Percentiles rank a stretch among this genome's conserved stretches.
These are phyloP conservation scores for Speleostelium caveatum DNA, from an alignment of 78 protist genomes.

Conservation along the genomic window DNA sequence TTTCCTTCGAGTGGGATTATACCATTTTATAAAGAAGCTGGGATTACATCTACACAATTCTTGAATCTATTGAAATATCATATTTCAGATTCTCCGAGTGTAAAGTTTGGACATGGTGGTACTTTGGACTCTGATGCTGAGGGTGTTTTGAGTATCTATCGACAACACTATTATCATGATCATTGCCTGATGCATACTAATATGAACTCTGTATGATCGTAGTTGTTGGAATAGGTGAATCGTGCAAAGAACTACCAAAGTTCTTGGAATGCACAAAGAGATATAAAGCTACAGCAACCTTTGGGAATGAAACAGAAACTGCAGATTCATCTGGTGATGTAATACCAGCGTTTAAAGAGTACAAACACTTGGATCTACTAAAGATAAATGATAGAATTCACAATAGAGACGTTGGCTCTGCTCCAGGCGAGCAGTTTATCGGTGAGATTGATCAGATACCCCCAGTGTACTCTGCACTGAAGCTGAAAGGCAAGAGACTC, in stretches of 20 bases:
- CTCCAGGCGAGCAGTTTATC: not conserved
- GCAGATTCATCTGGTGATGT: constrained; percentile 17
- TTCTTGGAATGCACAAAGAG: not conserved
- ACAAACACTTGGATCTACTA: not conserved
- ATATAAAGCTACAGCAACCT: constrained; percentile 1
- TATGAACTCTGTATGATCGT: not conserved
- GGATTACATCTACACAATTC: not conserved
- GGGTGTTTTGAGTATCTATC: not conserved
- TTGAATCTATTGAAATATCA: not conserved
- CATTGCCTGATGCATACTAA: not conserved
- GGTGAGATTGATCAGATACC: constrained; percentile 29
- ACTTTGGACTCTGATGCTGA: constrained; percentile 30
- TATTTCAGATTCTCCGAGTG: not conserved
- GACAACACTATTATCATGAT: not conserved
- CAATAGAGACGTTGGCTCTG: not conserved
- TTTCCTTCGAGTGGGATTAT: not conserved
- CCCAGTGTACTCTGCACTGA: constrained; percentile 30
- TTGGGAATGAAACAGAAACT: constrained; percentile 46
- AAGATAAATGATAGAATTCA: not conserved
- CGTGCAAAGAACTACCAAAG: constrained; percentile 4
- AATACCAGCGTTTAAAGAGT: not conserved
- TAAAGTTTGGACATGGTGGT: constrained; percentile 54
- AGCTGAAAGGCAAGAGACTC: not conserved
- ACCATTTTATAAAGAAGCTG: not conserved
- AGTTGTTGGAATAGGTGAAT: constrained; percentile 6